These are phyloP conservation scores for Scleroderma citrinum DNA, from an alignment of 768 basidiomycete species.

Conservation along the genomic window DNA sequence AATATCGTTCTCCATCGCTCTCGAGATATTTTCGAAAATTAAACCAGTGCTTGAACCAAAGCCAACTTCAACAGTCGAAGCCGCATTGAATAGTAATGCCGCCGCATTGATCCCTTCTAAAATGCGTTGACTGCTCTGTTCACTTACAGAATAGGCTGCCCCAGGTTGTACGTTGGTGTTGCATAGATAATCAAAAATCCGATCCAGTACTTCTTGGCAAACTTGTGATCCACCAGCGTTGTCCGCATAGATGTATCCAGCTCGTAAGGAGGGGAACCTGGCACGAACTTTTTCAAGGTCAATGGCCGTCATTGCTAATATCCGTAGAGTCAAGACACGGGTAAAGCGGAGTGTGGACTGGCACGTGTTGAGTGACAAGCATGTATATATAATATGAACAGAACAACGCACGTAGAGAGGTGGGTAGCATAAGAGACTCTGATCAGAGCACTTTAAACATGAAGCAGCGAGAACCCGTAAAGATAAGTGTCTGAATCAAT, in stretches of 20 bases:
- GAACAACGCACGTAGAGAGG: too few species aligned
- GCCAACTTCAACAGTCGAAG: slow-evolving; percentile 55
- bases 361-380: too few species aligned
- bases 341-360: too few species aligned
- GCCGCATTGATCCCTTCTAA: slow-evolving; percentile 45
- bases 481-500: too few species aligned
- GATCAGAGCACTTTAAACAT: too few species aligned
- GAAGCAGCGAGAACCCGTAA: too few species aligned
- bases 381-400: too few species aligned
- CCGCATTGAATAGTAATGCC: slow-evolving; percentile 58
- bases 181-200: slow-evolving; percentile 60
- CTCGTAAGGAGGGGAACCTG: slow-evolving; percentile 55
- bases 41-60: slow-evolving; percentile 64
- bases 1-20: slow-evolving; percentile 52
- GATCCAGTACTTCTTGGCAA: slow-evolving; percentile 47
- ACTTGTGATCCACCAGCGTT: slow-evolving; percentile 75
- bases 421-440: too few species aligned
- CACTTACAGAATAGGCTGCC: slow-evolving; percentile 60
- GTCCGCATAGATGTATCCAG: slow-evolving; percentile 64
- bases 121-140: slow-evolving; percentile 46
- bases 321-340: too few species aligned
- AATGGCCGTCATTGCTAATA: slow-evolving; percentile 22
- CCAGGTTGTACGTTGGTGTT: slow-evolving; percentile 73
- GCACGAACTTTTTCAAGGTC: slow-evolving; percentile 49
- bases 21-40: slow-evolving; percentile 63